Base-by-base conservation (phyloP, 2,329 filamentous ascomycete species). In the Alternaria angustiovoidea region DNA sequence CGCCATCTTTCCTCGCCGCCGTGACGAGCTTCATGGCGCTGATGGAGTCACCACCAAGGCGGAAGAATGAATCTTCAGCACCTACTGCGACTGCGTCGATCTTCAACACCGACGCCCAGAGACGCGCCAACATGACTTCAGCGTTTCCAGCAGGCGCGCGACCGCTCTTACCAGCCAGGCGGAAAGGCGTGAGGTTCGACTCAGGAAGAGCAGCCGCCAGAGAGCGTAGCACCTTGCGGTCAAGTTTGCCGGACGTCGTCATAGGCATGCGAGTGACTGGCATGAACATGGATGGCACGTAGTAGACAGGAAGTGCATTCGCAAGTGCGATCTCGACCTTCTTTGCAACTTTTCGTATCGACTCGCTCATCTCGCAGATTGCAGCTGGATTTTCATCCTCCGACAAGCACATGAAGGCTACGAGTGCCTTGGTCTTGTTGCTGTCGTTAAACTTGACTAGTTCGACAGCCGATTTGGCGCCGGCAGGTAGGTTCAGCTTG, bases 11-110 rank as follows among this genome's bases (percentile, higher is more conserved):
- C 7, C 79, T 75, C 26, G 79, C 77, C 34, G 78, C 77, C 5
- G 76, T 75, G 39, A 83, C 81, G 1, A 83, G 75, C 6, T 66
- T 67, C 80, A 84, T 83, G 5, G 81, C 81, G 20, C 78, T 78
- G 60, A 83, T 79, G 0, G 81, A 83, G 58, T 83, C 82, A 26
- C 82, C 82, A 28, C 82, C 82, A 4, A 82, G 70, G 1, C 77
- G 75, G 63, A 83, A 82, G 68, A 84, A 84, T 51, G 76, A 81
- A 47, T 83, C 81, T 51, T 82, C 78, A 1, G 74, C 75, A 7
- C 78, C 79, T 32, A 83, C 75, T 20, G 78, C 77, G 5, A 75
- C 75, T 4, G 73, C 55, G 7, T 72, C 72, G 24, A 82, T 71
- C 11, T 77, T 75, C 7, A 83, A 62, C 9, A 79, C 76, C 4